A percentile compares a stretch with the other conserved stretches of the same genome.
phyloP scores from a whole-genome alignment of 2,329 filamentous ascomycete species.

The Penicillium rolfsii region DNA sequence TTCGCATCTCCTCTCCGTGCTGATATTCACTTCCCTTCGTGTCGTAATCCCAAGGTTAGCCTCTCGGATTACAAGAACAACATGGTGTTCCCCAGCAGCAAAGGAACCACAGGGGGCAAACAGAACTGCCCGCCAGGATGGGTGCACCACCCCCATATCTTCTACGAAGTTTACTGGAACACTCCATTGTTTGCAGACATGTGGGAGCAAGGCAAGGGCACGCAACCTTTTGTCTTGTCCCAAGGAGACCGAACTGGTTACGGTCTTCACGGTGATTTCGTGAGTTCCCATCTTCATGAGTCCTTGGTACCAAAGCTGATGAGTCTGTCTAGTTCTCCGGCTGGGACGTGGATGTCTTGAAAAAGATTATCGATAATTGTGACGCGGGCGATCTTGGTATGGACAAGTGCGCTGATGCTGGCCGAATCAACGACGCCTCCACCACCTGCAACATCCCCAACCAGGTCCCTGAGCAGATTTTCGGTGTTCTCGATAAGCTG shows the following conservation, averaged over 20 bases:
- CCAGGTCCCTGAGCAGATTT: slow-evolving; percentile 17
- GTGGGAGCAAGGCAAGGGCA: slow-evolving; percentile 16
- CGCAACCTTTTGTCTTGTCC: slow-evolving; percentile 19
- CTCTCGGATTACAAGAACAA: slow-evolving; percentile 17
- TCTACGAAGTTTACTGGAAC: slow-evolving; percentile 26
- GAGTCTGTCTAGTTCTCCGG: slow-evolving; percentile 15
- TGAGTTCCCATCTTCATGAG: slow-evolving; percentile 4
- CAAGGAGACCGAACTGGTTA: slow-evolving; percentile 23
- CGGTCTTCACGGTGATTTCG: slow-evolving; percentile 23
- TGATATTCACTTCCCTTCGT: slow-evolving; percentile 24
- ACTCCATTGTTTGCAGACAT: slow-evolving; percentile 16
- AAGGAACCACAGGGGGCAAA: slow-evolving; percentile 18
- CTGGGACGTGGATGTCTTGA: slow-evolving; percentile 19
- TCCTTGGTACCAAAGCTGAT: neutral
- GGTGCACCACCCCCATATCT: slow-evolving; percentile 22
- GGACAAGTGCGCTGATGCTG: slow-evolving; percentile 21
- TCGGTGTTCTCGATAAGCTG: slow-evolving; percentile 19
- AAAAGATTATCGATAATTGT: slow-evolving; percentile 24
- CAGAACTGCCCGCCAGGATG: slow-evolving; percentile 19
- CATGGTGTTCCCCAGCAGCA: slow-evolving; percentile 18
- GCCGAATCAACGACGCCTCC: slow-evolving; percentile 15
- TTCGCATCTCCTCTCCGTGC: slow-evolving; percentile 21
- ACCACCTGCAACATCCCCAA: slow-evolving; percentile 22
- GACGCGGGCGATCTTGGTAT: slow-evolving; percentile 20
- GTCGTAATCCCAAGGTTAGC: slow-evolving; percentile 20